phyloP scores from a whole-genome alignment of 1,139 yeast genomes.

The Geotrichum carabidarum region DNA sequence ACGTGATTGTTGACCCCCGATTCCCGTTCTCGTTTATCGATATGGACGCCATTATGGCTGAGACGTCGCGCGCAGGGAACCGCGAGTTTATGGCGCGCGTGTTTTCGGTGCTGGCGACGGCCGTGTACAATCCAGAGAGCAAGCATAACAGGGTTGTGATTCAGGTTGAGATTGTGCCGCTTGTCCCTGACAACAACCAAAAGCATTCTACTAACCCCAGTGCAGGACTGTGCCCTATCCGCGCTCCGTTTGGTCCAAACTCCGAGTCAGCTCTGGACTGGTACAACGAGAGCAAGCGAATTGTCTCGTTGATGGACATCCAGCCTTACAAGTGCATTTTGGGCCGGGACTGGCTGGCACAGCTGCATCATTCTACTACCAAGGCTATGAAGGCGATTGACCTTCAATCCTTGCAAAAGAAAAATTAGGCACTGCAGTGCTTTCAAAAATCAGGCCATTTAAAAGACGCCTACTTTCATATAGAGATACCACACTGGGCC shows the following conservation, averaged over 20 bases:
- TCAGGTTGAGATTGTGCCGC: slow-evolving; percentile 8
- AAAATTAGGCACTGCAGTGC: too few species aligned
- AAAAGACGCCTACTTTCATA: too few species aligned
- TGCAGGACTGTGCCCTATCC: too few species aligned
- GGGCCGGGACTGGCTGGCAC: slow-evolving; percentile 18
- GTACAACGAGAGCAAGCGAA: neutral
- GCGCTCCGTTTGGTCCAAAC: neutral
- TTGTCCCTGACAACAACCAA: neutral
- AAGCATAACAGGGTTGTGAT: slow-evolving; percentile 11
- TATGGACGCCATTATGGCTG: slow-evolving; percentile 14
- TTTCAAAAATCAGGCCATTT: too few species aligned
- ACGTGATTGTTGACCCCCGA: slow-evolving; percentile 14
- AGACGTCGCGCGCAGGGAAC: neutral
- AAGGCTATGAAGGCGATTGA: too few species aligned
- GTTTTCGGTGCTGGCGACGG: slow-evolving; percentile 14
- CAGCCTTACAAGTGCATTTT: slow-evolving; percentile 16
- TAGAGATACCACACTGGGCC: too few species aligned
- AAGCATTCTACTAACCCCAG: too few species aligned
- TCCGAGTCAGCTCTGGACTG: neutral
- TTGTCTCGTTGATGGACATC: slow-evolving; percentile 10
- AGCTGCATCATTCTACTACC: neutral
- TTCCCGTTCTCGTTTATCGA: slow-evolving; percentile 18
- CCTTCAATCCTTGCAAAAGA: too few species aligned
- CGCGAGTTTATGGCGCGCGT: slow-evolving; percentile 9
- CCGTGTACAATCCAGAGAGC: slow-evolving; percentile 8